Conservation (phyloP, 768 basidiomycete species). For the Trametes coccinea region DNA sequence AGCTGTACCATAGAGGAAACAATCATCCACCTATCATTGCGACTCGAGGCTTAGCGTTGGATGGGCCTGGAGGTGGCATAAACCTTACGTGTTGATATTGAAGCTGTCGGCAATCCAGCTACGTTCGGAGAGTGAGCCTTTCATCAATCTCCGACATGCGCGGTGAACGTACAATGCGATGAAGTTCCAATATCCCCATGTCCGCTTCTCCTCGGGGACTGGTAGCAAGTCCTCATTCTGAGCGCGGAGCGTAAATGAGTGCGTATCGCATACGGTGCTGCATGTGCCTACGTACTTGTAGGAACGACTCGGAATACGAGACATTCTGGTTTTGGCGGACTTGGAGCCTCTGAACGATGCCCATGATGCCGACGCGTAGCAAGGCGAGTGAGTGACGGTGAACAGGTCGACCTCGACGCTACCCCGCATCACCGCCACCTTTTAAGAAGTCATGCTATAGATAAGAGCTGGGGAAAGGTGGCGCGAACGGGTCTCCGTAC, state of each 20-base stretch:
- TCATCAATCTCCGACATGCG: slow-evolving; percentile 3
- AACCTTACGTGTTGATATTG: slow-evolving; percentile 70
- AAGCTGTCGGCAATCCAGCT: slow-evolving; percentile 84
- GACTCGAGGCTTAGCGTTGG: too few species aligned
- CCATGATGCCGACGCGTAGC: slow-evolving; percentile 23
- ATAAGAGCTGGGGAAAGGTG: background rate
- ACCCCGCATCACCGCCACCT: slow-evolving; percentile 7
- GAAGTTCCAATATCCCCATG: slow-evolving; percentile 68
- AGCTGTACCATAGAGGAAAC: slow-evolving; percentile 72
- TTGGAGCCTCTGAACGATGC: slow-evolving; percentile 41
- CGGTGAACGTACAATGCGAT: slow-evolving; percentile 53
- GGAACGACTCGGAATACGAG: slow-evolving; percentile 55
- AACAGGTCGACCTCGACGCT: background rate
- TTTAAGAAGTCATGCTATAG: slow-evolving; percentile 6
- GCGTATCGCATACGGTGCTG: slow-evolving; percentile 11
- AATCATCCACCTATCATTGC: slow-evolving; percentile 63
- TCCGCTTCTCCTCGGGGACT: slow-evolving; percentile 61
- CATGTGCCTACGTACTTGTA: slow-evolving; percentile 44
- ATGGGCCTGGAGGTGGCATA: background rate
- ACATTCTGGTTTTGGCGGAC: slow-evolving; percentile 54
- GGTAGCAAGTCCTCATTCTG: slow-evolving; percentile 75
- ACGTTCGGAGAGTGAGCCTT: slow-evolving; percentile 1
- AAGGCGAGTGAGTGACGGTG: background rate
- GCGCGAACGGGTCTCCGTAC: slow-evolving; percentile 3
- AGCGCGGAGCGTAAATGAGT: background rate